Evolutionary conservation across 441 rosid species (phyloP), one percentile per base, ranked within the genome.

Genomic region (Melastoma candidum): DNA sequence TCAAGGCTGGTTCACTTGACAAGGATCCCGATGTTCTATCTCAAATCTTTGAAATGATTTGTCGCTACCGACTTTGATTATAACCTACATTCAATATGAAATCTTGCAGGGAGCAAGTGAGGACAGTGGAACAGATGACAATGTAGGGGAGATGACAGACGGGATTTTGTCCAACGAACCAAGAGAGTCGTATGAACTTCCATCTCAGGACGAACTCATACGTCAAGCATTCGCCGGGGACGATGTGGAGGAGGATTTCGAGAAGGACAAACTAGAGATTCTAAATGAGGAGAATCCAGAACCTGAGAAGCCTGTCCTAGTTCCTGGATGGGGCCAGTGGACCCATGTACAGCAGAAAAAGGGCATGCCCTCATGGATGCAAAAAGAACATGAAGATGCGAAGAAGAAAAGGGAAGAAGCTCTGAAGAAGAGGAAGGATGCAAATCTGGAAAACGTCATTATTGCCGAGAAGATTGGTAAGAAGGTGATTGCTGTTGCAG

Each of bases 321-420:
- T 85, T 53, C 95, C 95, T 43, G 97, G 95, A 56, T 85, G 97
- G 97, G 97, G 97, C 49, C 87, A 92, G 58, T 92, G 97, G 97
- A 81, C 89, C n/a, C 32, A 73, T 47, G 36, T 79, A 60, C 94
- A 88, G 69, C 66, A 64, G 43, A 92, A 78, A 78, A 88, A 76
- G 68, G 98, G 95, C 39, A 48, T 78, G 58, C 95, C 95, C 59
- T 69, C 81, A 25, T 85, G 95, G 92, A 88, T 85, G 89, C 54
- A 74, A 60, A 73, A 68, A 59, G 86, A 85, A 66, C 87, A 92
- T 58, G 87, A 85, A 57, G 74, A 53, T 49, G 89, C 92, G 44
- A 79, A 73, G 66, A 76, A 59, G 63, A 77, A 71, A 72, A 77
- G 95, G 61, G 80, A 77, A 47, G 88, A 74, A 68, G 77, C 77